Base-by-base conservation (phyloP, 2,329 filamentous ascomycete genomes). In the Coniochaeta sp. region DNA sequence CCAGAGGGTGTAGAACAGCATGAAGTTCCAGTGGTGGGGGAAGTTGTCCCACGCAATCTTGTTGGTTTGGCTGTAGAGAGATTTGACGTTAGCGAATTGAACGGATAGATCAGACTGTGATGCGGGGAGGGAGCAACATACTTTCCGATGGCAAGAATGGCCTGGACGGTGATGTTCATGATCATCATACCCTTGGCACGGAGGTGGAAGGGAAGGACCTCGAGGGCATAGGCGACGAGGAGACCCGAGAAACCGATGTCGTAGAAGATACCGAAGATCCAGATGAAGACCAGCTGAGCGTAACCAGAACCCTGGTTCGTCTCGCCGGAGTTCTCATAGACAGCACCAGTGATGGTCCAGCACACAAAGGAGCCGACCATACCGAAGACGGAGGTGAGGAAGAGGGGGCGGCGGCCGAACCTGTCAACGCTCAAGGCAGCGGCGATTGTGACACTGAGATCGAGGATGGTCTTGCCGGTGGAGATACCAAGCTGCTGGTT, bases 1-100 rank as follows among this genome's bases (percentile, higher is more conserved):
- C 85, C 85, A 88, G 60, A 84, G 70, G 24, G 83, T 84, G 72
- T 88, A 88, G 73, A 87, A 85, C 54, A 87, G 77, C 78, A 85
- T 87, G 60, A 88, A 82, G 72, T 87, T 80, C 82, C 84, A 88
- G 71, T 87, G 81, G 59, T 78, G 73, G 19, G 81, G 81, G 54
- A 88, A 73, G 59, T 80, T 77, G 58, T 83, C 75, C 80, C 86
- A 87, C 9, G 85, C 85, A 61, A 86, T 74, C 67, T 82, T 82
- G 76, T 89, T 88, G 66, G 82, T 85, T 75, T 85, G 81, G 71
- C 80, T 82, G 62, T 17, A n/a, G 11, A 24, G 14, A 52, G n/a
- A n/a, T n/a, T 52, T 57, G 22, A 63, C 59, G 31, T 8, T 31
- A 57, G 52, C 28, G 7, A 19, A 50, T 2, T 1, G 26, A 2